phyloP scores from a whole-genome alignment of 2,329 filamentous ascomycete genomes.

The Cladosporium sphaerospermum region DNA sequence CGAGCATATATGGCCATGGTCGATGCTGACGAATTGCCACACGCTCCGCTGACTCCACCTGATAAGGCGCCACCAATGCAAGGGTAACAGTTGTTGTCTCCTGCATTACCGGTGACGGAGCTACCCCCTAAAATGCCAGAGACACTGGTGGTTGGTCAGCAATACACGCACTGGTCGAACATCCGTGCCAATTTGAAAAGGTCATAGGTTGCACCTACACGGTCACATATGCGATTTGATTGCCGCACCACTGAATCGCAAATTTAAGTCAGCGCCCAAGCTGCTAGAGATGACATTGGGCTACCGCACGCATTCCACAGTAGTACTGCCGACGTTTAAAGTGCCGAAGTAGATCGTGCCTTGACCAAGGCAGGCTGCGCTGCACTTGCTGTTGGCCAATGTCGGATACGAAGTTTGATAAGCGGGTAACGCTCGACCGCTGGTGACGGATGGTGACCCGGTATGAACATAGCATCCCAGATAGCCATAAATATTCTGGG shows the following conservation, averaged over 20 bases:
- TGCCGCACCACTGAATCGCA: constrained; percentile 20
- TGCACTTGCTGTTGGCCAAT: constrained; percentile 19
- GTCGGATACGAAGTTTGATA: constrained; percentile 20
- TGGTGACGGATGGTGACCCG: constrained; percentile 15
- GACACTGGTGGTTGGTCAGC: neutral
- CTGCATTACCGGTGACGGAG: constrained; percentile 16
- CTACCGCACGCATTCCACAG: constrained; percentile 19
- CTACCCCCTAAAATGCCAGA: constrained; percentile 2
- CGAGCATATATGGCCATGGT: constrained; percentile 27
- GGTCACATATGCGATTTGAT: constrained; percentile 22
- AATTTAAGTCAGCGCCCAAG: neutral
- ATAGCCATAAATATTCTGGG: constrained; percentile 19
- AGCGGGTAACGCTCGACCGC: constrained; percentile 20
- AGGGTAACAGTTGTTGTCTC: constrained; percentile 24
- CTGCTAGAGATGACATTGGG: neutral
- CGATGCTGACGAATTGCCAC: constrained; percentile 21
- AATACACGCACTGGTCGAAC: too few relatives aligned
- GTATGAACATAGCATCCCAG: constrained; percentile 27
- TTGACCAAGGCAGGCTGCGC: constrained; percentile 11
- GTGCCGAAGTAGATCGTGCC: constrained; percentile 24
- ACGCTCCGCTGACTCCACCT: constrained; percentile 18
- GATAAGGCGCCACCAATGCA: constrained; percentile 18
- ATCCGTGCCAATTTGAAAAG: too few relatives aligned
- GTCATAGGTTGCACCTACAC: constrained; percentile 10
- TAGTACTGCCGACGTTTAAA: constrained; percentile 19